A percentile compares a stretch with the other conserved stretches of the same genome.
These are phyloP conservation scores for Neofusicoccum kwambonambiense DNA, from an alignment of 2,329 filamentous ascomycete species.

Conservation along the genomic window DNA sequence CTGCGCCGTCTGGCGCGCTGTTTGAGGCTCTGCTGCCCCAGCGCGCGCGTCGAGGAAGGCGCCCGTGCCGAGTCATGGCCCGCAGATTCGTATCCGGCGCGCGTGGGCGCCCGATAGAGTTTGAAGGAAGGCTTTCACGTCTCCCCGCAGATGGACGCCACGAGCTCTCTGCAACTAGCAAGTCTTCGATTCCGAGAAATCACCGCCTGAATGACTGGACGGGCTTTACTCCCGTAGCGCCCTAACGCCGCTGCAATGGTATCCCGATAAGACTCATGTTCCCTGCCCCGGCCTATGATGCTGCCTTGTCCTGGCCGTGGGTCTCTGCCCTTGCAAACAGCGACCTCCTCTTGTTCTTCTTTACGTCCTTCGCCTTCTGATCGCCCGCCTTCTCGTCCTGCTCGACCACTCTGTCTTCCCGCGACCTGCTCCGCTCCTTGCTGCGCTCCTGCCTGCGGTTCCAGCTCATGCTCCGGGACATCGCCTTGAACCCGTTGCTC, in stretches of 20 bases:
- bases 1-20: not conserved
- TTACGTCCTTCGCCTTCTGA: constrained; percentile 1
- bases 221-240: not conserved
- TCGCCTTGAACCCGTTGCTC: constrained; percentile 30
- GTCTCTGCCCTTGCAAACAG: not conserved
- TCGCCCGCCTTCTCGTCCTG: not conserved
- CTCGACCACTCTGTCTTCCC: constrained; percentile 21
- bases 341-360: constrained; percentile 14
- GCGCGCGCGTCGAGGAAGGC: not conserved
- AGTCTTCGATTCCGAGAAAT: constrained; percentile 5
- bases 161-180: not conserved
- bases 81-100: not conserved
- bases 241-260: constrained; percentile 10
- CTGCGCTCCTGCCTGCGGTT: constrained; percentile 19
- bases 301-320: not conserved
- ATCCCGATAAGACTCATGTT: not conserved
- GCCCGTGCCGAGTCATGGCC: not conserved
- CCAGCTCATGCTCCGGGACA: constrained; percentile 22
- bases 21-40: not conserved
- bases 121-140: constrained; percentile 3
- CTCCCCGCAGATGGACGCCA: not conserved
- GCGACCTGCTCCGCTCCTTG: constrained; percentile 22
- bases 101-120: not conserved
- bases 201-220: not conserved
- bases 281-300: not conserved